Conservation (phyloP, 192 early-diverging fungal genomes). For the Podochytrium sp. region DNA sequence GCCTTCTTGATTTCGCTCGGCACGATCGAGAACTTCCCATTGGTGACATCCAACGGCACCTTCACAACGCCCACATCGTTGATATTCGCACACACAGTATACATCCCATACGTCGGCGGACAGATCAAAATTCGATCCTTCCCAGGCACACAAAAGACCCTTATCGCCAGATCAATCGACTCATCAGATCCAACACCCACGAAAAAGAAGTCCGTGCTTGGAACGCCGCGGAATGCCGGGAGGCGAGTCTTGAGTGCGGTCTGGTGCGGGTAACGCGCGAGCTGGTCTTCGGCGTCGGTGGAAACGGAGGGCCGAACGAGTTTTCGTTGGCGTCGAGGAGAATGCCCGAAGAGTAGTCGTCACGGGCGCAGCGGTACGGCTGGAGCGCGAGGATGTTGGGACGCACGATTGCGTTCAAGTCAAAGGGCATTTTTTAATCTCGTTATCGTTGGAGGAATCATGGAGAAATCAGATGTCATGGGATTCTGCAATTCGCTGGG, state of each 20-base stretch:
- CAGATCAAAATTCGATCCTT: constrained; percentile 92
- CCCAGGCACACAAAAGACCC: constrained; percentile 70
- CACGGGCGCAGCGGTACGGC: constrained; percentile 98
- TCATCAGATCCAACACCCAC: constrained; percentile 98
- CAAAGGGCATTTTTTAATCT: constrained; percentile 29
- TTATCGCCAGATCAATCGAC: constrained; percentile 68
- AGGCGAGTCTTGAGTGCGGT: constrained; percentile 78
- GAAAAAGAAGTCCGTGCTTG: constrained; percentile 76
- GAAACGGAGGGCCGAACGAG: constrained; percentile 72
- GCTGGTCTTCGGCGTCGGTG: constrained; percentile 45
- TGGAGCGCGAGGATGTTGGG: constrained; percentile 44
- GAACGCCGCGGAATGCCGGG: constrained; percentile 70
- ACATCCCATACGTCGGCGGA: constrained; percentile 99
- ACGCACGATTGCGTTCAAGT: constrained; percentile 43
- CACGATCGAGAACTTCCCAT: constrained; percentile 69
- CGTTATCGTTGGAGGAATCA: no score
- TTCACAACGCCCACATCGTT: constrained; percentile 94
- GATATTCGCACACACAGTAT: constrained; percentile 86
- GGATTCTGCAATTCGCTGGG: no score
- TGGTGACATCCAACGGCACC: constrained; percentile 78
- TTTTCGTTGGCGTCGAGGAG: constrained; percentile 99
- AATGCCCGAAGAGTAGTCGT: constrained; percentile 93
- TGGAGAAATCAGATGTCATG: no score
- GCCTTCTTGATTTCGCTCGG: constrained; percentile 66
- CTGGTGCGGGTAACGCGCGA: constrained; percentile 95